Evolutionary conservation across 2,329 filamentous ascomycete genomes (phyloP).

Genomic region (Curvularia spicifera): DNA sequence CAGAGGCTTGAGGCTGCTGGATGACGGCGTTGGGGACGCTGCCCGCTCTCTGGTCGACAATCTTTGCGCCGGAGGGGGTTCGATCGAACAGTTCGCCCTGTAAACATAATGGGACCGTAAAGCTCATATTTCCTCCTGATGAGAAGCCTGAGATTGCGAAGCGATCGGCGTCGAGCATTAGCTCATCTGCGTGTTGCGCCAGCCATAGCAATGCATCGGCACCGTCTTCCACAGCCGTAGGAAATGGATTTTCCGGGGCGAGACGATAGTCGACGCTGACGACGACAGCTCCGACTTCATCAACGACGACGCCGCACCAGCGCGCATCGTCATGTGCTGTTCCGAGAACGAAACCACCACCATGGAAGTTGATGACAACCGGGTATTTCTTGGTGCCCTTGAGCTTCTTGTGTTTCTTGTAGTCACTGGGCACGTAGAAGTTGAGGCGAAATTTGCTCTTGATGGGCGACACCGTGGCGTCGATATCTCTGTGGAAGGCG

Average conservation of each 20-base stretch:
- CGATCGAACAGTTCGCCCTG: slow-evolving; percentile 55
- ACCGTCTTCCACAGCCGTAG: slow-evolving; percentile 68
- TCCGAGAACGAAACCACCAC: slow-evolving; percentile 68
- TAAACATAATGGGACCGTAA: slow-evolving; percentile 66
- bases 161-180: slow-evolving; percentile 63
- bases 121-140: slow-evolving; percentile 67
- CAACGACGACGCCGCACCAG: slow-evolving; percentile 64
- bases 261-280: slow-evolving; percentile 67
- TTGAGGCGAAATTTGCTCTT: slow-evolving; percentile 60
- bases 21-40: slow-evolving; percentile 35
- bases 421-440: slow-evolving; percentile 66
- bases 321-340: slow-evolving; percentile 65
- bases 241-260: slow-evolving; percentile 67
- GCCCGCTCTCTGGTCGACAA: slow-evolving; percentile 38
- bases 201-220: slow-evolving; percentile 67
- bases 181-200: slow-evolving; percentile 60
- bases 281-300: slow-evolving; percentile 63
- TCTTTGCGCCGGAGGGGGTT: slow-evolving; percentile 36
- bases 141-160: slow-evolving; percentile 68
- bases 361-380: slow-evolving; percentile 68
- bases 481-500: slow-evolving; percentile 64
- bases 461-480: slow-evolving; percentile 56
- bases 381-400: slow-evolving; percentile 58
- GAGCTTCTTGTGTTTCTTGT: slow-evolving; percentile 52
- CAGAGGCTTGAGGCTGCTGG: slow-evolving; percentile 21